A percentile compares a stretch with the other conserved stretches of the same genome.
Evolutionary conservation across 345 rosid genomes (phyloP).

Genomic region (Populus ilicifolia): DNA sequence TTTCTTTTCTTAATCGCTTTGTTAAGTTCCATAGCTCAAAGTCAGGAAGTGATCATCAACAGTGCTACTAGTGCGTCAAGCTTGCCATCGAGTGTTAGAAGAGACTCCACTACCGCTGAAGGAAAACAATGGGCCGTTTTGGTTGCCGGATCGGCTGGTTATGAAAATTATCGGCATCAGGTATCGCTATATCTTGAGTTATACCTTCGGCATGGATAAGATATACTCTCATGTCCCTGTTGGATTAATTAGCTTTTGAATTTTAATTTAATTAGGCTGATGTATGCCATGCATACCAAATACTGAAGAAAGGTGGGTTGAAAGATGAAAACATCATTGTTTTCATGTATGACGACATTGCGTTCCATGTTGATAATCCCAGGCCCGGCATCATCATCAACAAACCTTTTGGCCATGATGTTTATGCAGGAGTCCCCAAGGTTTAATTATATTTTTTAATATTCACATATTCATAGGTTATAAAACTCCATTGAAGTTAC

Average conservation of each 20-base stretch:
- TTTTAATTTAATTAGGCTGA: constrained; percentile 42
- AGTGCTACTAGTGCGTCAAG: no score
- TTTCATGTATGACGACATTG: constrained; percentile 82
- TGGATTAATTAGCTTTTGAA: not conserved
- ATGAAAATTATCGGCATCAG: constrained; percentile 67
- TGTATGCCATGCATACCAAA: constrained; percentile 71
- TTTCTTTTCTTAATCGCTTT: not conserved
- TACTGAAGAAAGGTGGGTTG: constrained; percentile 48
- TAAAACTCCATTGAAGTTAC: no score
- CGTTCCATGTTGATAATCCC: constrained; percentile 39
- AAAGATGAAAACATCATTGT: constrained; percentile 70
- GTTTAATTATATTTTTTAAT: constrained; percentile 15
- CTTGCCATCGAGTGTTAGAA: not conserved
- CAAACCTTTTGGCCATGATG: constrained; percentile 51
- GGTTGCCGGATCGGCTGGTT: constrained; percentile 57
- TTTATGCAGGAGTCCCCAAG: constrained; percentile 66
- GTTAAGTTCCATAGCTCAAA: not conserved
- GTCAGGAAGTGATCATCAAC: not conserved
- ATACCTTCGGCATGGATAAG: not conserved
- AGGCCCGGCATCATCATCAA: constrained; percentile 63
- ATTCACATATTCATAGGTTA: no score
- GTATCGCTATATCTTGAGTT: constrained; percentile 16
- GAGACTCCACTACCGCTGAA: not conserved
- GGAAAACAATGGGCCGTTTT: constrained; percentile 71
- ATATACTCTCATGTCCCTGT: not conserved